Conservation (phyloP, 129 eudicot species). For the Lactuca saligna region DNA sequence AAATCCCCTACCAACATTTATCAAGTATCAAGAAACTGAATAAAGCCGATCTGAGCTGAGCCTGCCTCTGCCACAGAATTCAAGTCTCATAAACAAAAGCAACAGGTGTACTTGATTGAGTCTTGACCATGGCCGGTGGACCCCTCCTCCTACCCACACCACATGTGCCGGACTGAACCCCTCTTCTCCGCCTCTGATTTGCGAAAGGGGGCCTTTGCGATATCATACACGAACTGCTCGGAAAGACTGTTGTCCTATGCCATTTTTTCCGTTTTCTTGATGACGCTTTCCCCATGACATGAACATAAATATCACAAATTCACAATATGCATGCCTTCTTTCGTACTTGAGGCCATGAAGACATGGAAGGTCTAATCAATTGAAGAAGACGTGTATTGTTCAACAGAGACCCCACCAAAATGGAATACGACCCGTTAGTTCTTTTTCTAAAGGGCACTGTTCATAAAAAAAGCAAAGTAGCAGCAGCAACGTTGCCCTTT, state of each 20-base stretch:
- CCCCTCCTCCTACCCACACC: slow-evolving; percentile 21
- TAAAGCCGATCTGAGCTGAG: slow-evolving; percentile 20
- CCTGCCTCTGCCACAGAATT: slow-evolving; percentile 1
- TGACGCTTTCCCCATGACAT: slow-evolving; percentile 29
- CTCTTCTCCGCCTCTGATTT: slow-evolving; percentile 2
- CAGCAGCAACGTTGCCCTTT: neutral
- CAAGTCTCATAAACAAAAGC: slow-evolving; percentile 19
- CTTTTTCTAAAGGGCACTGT: neutral
- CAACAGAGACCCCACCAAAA: slow-evolving; percentile 21
- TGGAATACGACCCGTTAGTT: slow-evolving; percentile 25
- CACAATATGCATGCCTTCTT: neutral
- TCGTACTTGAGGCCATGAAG: slow-evolving; percentile 17
- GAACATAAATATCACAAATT: slow-evolving; percentile 26
- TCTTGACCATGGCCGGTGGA: slow-evolving; percentile 28
- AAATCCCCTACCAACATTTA: slow-evolving; percentile 19
- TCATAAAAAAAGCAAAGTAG: neutral
- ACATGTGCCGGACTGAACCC: neutral
- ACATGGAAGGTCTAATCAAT: slow-evolving; percentile 33
- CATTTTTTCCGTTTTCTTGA: slow-evolving; percentile 12
- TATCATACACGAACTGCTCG: slow-evolving; percentile 18
- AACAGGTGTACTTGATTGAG: slow-evolving; percentile 44
- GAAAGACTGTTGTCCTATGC: slow-evolving; percentile 22
- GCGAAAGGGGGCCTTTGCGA: slow-evolving; percentile 15
- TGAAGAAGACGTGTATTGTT: slow-evolving; percentile 27
- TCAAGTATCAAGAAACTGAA: slow-evolving; percentile 7